Conservation (phyloP, 2,329 filamentous ascomycete species). For the Calonectria montana region DNA sequence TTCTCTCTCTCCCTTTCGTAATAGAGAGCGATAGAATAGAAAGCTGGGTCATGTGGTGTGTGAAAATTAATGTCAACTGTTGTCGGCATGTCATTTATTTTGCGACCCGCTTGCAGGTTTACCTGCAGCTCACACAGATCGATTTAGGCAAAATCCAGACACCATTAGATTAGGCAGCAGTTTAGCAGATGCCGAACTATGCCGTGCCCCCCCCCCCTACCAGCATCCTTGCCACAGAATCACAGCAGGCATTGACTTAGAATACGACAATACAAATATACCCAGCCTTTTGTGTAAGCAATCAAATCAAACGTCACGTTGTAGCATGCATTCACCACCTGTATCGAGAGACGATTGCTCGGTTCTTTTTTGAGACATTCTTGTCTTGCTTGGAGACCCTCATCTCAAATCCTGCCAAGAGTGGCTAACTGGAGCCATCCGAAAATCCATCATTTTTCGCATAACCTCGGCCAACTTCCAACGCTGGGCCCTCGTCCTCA, state of each 20-base stretch:
- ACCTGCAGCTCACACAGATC: background rate
- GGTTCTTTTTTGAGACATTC: background rate
- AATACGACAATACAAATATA: background rate
- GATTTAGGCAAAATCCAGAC: background rate
- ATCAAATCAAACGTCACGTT: background rate
- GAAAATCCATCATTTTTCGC: background rate
- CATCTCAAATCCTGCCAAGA: background rate
- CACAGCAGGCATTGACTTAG: no score
- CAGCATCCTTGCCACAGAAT: background rate
- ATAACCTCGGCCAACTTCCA: background rate
- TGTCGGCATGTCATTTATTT: no score
- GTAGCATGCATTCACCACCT: background rate
- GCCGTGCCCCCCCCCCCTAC: background rate
- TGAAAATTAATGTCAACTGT: no score
- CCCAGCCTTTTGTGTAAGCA: no score
- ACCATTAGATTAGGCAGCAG: background rate
- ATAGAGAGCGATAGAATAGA: no score
- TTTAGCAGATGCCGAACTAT: background rate
- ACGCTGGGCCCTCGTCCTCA: background rate
- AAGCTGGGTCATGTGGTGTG: no score
- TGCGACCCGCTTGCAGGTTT: no score
- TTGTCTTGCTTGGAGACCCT: background rate
- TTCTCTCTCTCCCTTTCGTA: no score
- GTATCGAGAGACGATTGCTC: background rate
- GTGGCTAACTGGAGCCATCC: background rate